phyloP scores from a whole-genome alignment of 345 rosid species.

The Bruguiera parviflora region DNA sequence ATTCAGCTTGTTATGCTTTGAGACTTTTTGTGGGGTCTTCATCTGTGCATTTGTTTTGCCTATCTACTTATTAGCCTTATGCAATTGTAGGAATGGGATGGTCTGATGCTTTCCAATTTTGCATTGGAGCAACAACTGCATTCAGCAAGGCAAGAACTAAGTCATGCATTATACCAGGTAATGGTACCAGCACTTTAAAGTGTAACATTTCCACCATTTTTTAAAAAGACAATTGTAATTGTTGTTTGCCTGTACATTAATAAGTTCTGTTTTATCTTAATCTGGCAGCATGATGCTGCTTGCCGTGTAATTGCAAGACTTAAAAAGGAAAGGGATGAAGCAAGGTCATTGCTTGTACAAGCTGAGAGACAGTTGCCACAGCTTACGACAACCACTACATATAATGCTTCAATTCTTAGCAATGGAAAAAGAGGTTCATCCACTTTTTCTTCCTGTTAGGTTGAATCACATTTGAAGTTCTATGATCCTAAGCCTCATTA shows the following conservation, averaged over 20 bases:
- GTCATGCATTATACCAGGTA: conserved; percentile 98
- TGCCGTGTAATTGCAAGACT: conserved; percentile 99
- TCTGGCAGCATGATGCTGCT: conserved; percentile 90
- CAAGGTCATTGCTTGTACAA: conserved; percentile 71
- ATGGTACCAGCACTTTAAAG: neutral
- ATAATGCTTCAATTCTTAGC: conserved; percentile 48
- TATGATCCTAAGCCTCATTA: conserved; percentile 5
- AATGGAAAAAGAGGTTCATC: conserved; percentile 82
- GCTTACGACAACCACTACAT: conserved; percentile 30
- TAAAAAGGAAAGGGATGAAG: conserved; percentile 90
- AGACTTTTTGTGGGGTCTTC: no score
- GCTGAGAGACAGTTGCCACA: conserved; percentile 73
- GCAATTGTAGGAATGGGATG: conserved; percentile 84
- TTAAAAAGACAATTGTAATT: neutral
- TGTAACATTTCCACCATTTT: neutral
- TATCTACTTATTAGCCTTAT: conserved; percentile 13
- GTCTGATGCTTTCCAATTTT: conserved; percentile 90
- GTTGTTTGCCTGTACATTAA: neutral
- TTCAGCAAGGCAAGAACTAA: conserved; percentile 95
- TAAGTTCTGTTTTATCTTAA: neutral
- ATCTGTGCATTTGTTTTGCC: conserved; percentile 1
- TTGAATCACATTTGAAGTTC: neutral
- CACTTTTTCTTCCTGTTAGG: conserved; percentile 7
- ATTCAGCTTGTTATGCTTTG: no score
- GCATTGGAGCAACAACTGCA: conserved; percentile 96